Evolutionary conservation across 495 filamentous ascomycete species (phyloP), one percentile per base, ranked within the genome.

Genomic region (Usnea hakonensis): DNA sequence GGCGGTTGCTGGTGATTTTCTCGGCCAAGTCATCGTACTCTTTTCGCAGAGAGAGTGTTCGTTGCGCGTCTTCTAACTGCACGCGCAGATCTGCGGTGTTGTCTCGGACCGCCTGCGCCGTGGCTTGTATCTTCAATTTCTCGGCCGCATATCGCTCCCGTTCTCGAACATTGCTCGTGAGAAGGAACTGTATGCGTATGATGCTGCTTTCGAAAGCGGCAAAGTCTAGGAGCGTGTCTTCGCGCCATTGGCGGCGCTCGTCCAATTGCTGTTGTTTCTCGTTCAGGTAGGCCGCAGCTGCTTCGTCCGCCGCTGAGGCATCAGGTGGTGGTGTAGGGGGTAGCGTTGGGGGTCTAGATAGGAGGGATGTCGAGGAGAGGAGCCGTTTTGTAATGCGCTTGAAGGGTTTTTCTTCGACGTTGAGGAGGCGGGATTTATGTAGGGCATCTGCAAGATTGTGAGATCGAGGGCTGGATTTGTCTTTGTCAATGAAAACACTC

Each of bases 341-440:
- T 35, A 87, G 82, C 23, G 78, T 78, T 36, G 76, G 75, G 38
- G 78, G 78, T 11, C 77, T 75, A 57, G 77, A 74, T 21, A 83
- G 73, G 35, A 89, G 76, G 3, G 85, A 83, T 55, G 85, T 79
- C 7, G 89, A 79, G 36, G 83, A 79, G 32, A 87, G 76, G 14
- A 96, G 82, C 46, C 89, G 86, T 75, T 90, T 90, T 13, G 88
- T 86, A 57, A 98, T 83, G 55, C 93, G 90, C 72, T 90, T 89
- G 82, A 93, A 97, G 4, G 91, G 90, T 57, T 90, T 91, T 70
- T 95, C 88, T 80, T 98, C 94, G 66, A 97, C 88, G 67, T 86
- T 87, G 38, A 97, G 83, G 28, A 96, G 90, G 30, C 94, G 94
- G 40, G 84, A 81, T 71, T 92, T 95, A 80, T 97, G 92, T 33